Base-by-base conservation (phyloP, 805 yeast genomes). In the Blastobotrys peoriensis region DNA sequence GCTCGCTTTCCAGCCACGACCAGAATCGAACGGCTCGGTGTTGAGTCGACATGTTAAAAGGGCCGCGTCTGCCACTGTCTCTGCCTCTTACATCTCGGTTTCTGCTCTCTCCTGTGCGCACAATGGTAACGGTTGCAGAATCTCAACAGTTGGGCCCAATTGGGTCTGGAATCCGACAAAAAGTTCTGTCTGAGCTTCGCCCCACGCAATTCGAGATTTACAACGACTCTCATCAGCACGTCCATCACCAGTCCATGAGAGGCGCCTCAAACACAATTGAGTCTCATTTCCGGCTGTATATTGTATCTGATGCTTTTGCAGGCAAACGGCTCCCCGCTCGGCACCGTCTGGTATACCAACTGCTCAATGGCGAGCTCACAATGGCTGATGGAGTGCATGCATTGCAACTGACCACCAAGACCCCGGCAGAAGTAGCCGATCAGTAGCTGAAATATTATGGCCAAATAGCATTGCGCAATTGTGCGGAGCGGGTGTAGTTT, bases 201-300 rank as follows among this genome's bases (percentile, higher is more conserved):
- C 51, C 94, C 78, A 18, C 57, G 59, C 5, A 62, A 51, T 52
- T 69, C 76, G 52, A 72, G 25, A 72, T 91, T 4, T 69, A 68
- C 46, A 91, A 91, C 61, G 97, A 91, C 63, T 86, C 96, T 4
- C 79, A 78, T 63, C 84, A 84, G 60, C 98, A 91, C 63, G 78
- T 88, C 1, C 89, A 86, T 52, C 98, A 91, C 62, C 81, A 79
- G 46, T 88, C 94, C 1, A 74, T 86, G 68, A 73, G 79, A 43
- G 87, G 82, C 3, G 86, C 89, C 5, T 53, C 72, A 1, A 87
- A 87, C 62, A 70, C 68, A 13, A 71, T 74, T 2, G 97, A 91
- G 63, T 82, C 94, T 0, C 97, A 91, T 62, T 87, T 89, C 64
- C 54, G 86, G 45, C 63, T 91, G 30, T 81, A 78, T 39, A 71